These are phyloP conservation scores for Ambrosia hybrid DNA, from an alignment of 140 eudicot species.

Conservation along the genomic window DNA sequence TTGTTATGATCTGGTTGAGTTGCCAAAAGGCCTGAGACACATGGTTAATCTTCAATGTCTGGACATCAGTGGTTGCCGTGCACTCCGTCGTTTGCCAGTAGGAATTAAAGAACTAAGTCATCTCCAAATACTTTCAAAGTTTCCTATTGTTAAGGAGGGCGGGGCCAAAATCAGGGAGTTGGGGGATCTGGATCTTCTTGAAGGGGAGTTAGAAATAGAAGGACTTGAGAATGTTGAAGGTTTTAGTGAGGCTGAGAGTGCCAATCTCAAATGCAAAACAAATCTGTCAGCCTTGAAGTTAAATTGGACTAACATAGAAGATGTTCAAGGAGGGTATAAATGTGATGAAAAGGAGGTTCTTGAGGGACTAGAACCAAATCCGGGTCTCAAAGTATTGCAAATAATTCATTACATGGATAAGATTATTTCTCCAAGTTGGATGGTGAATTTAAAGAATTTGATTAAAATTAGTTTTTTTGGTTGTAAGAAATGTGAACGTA, in stretches of 20 bases:
- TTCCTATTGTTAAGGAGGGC: background rate
- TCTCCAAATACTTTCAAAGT: background rate
- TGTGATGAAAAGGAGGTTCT: background rate
- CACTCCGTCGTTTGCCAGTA: background rate
- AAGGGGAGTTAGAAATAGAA: too few species aligned
- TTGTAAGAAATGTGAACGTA: background rate
- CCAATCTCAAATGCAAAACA: too few species aligned
- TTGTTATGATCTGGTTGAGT: background rate
- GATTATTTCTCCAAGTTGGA: conserved; percentile 11
- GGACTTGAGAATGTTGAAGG: too few species aligned
- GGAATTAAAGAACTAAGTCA: background rate
- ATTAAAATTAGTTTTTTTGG: background rate
- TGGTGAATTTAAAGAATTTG: background rate
- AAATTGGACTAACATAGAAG: background rate
- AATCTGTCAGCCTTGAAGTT: too few species aligned
- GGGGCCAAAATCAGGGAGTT: background rate
- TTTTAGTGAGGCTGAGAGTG: too few species aligned
- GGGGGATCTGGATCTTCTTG: too few species aligned
- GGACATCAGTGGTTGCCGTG: background rate
- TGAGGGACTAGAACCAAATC: conserved; percentile 24
- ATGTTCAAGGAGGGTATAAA: background rate
- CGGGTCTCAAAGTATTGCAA: background rate
- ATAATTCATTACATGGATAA: background rate
- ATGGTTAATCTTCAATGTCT: too few species aligned
- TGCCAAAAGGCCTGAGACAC: too few species aligned